phyloP scores from a whole-genome alignment of 2,329 filamentous ascomycete genomes.

The Arthroderma sp. region DNA sequence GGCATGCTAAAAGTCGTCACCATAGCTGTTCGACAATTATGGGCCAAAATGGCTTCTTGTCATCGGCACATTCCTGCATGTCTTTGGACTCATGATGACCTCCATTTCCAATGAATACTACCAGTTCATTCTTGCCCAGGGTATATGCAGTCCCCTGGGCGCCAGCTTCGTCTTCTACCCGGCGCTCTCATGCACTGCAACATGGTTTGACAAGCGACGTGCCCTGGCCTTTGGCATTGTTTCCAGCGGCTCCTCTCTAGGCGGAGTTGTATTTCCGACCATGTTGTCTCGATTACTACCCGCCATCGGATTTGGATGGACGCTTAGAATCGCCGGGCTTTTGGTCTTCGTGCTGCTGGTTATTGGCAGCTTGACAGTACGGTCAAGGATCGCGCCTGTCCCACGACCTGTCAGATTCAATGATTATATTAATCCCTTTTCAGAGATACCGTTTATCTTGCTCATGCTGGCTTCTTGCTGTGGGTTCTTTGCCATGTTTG shows the following conservation, averaged over 20 bases:
- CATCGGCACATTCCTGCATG: conserved; percentile 42
- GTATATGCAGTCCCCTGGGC: conserved; percentile 42
- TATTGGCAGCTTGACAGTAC: conserved; percentile 43
- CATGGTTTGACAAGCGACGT: conserved; percentile 44
- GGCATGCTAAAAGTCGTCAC: conserved; percentile 33
- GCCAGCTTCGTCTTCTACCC: conserved; percentile 41
- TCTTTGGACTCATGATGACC: conserved; percentile 50
- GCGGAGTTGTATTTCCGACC: conserved; percentile 51
- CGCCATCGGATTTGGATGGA: conserved; percentile 44
- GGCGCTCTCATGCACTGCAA: conserved; percentile 28
- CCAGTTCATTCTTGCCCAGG: conserved; percentile 46
- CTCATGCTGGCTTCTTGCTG: conserved; percentile 40
- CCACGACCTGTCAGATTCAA: conserved; percentile 8
- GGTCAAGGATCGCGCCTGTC: conserved; percentile 31
- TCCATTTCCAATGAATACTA: conserved; percentile 44
- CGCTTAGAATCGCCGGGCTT: conserved; percentile 46
- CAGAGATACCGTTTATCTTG: conserved; percentile 37
- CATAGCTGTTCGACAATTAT: conserved; percentile 48
- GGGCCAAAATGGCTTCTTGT: conserved; percentile 47
- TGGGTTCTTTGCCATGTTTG: conserved; percentile 49
- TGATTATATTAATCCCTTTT: conserved; percentile 26
- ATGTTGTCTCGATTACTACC: conserved; percentile 46
- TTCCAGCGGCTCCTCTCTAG: conserved; percentile 43
- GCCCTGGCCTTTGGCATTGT: conserved; percentile 44
- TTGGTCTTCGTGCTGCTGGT: conserved; percentile 48